phyloP scores from a whole-genome alignment of 495 filamentous ascomycete genomes.

The Xylaria flabelliformis region DNA sequence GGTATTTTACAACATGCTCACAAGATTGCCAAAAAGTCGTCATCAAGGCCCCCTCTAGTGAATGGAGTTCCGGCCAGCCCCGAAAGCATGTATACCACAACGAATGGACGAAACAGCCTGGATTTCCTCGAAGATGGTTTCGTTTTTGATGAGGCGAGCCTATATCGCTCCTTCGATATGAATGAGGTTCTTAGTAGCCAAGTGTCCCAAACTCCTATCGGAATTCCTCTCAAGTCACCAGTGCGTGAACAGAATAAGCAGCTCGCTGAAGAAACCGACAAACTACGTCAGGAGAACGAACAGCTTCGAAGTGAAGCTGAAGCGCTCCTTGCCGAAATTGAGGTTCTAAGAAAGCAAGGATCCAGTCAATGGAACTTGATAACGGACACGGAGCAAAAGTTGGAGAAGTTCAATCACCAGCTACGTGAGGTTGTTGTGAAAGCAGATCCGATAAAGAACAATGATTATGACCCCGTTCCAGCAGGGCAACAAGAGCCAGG shows the following conservation, averaged over 20 bases:
- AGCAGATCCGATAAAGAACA: conserved; percentile 57
- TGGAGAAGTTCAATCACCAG: conserved; percentile 75
- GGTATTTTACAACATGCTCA: conserved; percentile 90
- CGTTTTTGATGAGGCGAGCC: conserved; percentile 79
- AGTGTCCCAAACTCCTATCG: conserved; percentile 46
- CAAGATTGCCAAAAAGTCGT: conserved; percentile 51
- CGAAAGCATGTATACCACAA: conserved; percentile 69
- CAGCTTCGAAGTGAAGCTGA: conserved; percentile 46
- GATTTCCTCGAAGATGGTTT: conserved; percentile 55
- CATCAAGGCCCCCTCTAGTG: conserved; percentile 52
- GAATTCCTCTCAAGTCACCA: conserved; percentile 54
- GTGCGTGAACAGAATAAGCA: conserved; percentile 52
- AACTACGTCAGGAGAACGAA: conserved; percentile 48
- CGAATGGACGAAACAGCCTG: conserved; percentile 58
- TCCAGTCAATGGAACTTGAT: conserved; percentile 47
- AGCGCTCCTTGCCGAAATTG: conserved; percentile 41
- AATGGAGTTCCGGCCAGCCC: conserved; percentile 68
- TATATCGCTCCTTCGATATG: conserved; percentile 76
- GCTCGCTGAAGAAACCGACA: conserved; percentile 49
- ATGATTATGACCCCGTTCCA: conserved; percentile 43
- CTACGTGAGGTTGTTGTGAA: conserved; percentile 71
- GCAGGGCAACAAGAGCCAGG: conserved; percentile 48
- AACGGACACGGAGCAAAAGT: conserved; percentile 67
- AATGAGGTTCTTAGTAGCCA: conserved; percentile 56
- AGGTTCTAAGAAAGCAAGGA: conserved; percentile 39